phyloP scores from a whole-genome alignment of 306 rosid species.

The Lablab purpureus region DNA sequence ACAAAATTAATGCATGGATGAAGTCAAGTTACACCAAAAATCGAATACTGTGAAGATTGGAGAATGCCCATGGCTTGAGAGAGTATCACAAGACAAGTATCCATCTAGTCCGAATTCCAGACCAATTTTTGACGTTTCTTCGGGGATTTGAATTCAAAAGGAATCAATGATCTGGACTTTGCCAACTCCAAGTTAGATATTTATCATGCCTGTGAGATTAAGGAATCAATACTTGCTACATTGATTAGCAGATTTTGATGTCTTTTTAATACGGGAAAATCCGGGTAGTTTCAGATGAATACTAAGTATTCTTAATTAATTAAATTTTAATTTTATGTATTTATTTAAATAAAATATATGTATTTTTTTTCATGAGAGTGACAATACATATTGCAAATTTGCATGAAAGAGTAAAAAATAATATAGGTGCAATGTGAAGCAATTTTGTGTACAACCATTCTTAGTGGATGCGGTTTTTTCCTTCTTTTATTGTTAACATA shows the following conservation, averaged over 20 bases:
- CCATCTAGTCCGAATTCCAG: not conserved
- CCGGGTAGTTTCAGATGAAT: constrained; percentile 8
- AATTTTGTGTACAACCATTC: too few relatives aligned
- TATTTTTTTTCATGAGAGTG: too few relatives aligned
- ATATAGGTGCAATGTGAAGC: too few relatives aligned
- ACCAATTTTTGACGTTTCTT: not conserved
- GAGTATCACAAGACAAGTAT: not conserved
- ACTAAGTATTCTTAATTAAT: not conserved
- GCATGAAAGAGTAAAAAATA: too few relatives aligned
- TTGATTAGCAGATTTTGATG: not conserved
- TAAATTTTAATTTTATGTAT: too few relatives aligned
- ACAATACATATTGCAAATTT: too few relatives aligned
- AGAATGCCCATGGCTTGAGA: constrained; percentile 20
- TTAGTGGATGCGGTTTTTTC: too few relatives aligned
- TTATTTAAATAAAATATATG: too few relatives aligned
- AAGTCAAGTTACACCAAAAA: not conserved
- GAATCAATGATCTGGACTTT: not conserved
- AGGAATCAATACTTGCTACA: not conserved
- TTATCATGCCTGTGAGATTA: not conserved
- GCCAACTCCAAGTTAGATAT: constrained; percentile 4
- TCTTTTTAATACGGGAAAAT: not conserved
- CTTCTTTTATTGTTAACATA: too few relatives aligned
- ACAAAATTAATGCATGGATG: not conserved
- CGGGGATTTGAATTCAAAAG: constrained; percentile 19
- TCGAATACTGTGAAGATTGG: constrained; percentile 4